phyloP scores from a whole-genome alignment of 805 yeast genomes.

The Torulaspora franciscae region DNA sequence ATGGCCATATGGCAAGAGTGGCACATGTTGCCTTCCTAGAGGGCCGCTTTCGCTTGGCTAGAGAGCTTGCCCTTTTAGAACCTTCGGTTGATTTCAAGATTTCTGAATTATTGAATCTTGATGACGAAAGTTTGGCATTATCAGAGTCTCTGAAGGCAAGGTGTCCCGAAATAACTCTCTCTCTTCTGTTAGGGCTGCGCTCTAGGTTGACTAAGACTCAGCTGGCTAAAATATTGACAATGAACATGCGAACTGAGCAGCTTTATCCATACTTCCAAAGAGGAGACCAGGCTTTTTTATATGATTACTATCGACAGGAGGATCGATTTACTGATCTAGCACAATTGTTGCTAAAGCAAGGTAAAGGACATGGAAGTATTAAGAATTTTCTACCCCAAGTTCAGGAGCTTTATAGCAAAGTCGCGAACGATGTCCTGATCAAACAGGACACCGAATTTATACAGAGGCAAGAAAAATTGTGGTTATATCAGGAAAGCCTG shows the following conservation, averaged over 20 bases:
- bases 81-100: constrained; percentile 53
- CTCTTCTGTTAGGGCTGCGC: constrained; percentile 44
- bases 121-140: constrained; percentile 65
- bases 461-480: constrained; percentile 43
- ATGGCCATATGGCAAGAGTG: constrained; percentile 37
- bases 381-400: constrained; percentile 35
- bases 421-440: constrained; percentile 15
- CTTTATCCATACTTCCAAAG: constrained; percentile 35
- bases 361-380: constrained; percentile 33
- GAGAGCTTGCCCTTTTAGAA: constrained; percentile 63
- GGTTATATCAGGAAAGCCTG: constrained; percentile 43
- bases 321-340: constrained; percentile 51
- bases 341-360: constrained; percentile 37
- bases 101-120: constrained; percentile 60
- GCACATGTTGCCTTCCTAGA: constrained; percentile 41
- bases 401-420: constrained; percentile 28
- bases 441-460: constrained; percentile 27
- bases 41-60: constrained; percentile 69
- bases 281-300: constrained; percentile 38
- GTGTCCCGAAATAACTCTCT: constrained; percentile 52
- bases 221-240: constrained; percentile 58
- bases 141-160: constrained; percentile 58
- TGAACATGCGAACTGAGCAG: constrained; percentile 37
- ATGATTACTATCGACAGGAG: constrained; percentile 59
- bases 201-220: constrained; percentile 56